Evolutionary conservation across 257 asterid species (phyloP).

Genomic region (Cordia subcordata): DNA sequence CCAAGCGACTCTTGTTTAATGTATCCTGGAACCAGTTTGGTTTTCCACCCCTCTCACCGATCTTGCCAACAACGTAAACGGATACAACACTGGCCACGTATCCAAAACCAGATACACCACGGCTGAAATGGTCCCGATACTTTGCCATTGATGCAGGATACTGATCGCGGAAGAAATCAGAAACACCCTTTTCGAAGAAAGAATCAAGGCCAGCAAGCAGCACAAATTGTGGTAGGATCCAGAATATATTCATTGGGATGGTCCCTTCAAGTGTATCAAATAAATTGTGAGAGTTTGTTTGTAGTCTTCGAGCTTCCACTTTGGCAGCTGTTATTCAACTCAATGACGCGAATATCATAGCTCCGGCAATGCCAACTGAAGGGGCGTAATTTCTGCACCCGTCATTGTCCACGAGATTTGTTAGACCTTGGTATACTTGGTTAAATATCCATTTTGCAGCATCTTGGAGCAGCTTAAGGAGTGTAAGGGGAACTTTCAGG

Average conservation of each 20-base stretch:
- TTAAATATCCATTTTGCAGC: slow-evolving; percentile 14
- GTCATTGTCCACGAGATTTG: neutral
- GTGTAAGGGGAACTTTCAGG: slow-evolving; percentile 40
- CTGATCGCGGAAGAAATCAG: slow-evolving; percentile 22
- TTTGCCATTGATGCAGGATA: slow-evolving; percentile 26
- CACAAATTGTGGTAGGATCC: slow-evolving; percentile 49
- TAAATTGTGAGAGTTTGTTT: slow-evolving; percentile 6
- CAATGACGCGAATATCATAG: neutral
- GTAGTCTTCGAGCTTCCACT: neutral
- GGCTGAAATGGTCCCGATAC: slow-evolving; percentile 22
- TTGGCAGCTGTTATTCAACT: neutral
- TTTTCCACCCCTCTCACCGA: slow-evolving; percentile 39
- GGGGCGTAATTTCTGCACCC: neutral
- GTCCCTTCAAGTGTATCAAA: slow-evolving; percentile 23
- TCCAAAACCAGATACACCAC: slow-evolving; percentile 44
- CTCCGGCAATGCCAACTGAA: neutral
- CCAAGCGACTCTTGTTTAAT: slow-evolving; percentile 53
- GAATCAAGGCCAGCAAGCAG: slow-evolving; percentile 44
- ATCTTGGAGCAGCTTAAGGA: slow-evolving; percentile 3
- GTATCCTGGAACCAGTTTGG: slow-evolving; percentile 49
- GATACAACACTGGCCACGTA: slow-evolving; percentile 30
- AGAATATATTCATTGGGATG: slow-evolving; percentile 36
- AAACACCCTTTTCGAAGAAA: slow-evolving; percentile 20
- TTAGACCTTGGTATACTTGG: neutral
- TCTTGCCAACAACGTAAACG: slow-evolving; percentile 39